Evolutionary conservation across 345 rosid species (phyloP), one percentile per base, ranked within the genome.

Genomic region (Eucalyptus paniculata): DNA sequence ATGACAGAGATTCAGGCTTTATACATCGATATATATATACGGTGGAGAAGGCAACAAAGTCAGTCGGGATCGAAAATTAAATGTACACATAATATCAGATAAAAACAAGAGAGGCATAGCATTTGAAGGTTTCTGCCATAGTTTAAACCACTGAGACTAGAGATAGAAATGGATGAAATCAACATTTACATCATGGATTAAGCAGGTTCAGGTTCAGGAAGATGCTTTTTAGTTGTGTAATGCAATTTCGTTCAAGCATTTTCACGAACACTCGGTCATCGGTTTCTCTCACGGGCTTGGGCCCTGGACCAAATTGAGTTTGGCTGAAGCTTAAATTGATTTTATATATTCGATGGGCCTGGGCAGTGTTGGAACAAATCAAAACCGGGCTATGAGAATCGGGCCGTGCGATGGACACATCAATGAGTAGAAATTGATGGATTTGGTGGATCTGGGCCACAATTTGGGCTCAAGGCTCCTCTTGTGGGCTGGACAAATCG

Each of bases 21-120:
- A 30, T 62, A 62, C 34, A 62, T 60, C 1, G 8, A 60, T 30
- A 24, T 56, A 24, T 56, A 24, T 56, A 56, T 60, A 26, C 2
- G 1, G 34, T 0, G 16, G 4, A 30, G 18, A 62, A 62, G 32
- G 15, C 3, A 6, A 62, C 17, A 30, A 62, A 62, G 34, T 62
- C 0, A 13, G 15, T 62, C 0, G 1, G 1, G 32, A 13, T 28
- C 1, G 4, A 62, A 62, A 1, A 62, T 17, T 62, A 62, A 62
- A 28, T 62, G 9, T 28, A 30, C 34, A 13, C 9, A 0, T 28
- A 30, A 62, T 12, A 62, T 62, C 9, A 62, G 0, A 62, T 62
- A 14, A 62, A 30, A 62, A 62, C 34, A 14, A 62, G 34, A 30
- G 32, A 62, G 7, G 34, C 0, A 30, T 13, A 13, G 69, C 34